Conservation (phyloP, 768 basidiomycete genomes). For the Tricholoma sp. region DNA sequence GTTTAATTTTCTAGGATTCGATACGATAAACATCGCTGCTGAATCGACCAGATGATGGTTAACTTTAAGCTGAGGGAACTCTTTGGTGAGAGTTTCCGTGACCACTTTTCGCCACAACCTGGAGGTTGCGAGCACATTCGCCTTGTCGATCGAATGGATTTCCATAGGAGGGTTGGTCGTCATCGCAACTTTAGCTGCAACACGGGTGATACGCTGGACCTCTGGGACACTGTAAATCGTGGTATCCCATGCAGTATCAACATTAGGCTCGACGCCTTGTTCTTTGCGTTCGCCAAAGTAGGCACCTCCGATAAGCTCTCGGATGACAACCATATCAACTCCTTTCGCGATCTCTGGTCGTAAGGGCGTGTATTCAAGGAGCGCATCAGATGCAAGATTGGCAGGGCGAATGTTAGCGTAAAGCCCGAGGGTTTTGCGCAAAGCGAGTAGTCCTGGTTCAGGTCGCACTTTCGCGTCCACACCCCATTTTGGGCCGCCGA, state of each 20-base stretch:
- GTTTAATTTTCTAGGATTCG: conserved; percentile 87
- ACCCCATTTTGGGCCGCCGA: conserved; percentile 99
- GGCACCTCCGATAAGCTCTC: conserved; percentile 93
- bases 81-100: conserved; percentile 72
- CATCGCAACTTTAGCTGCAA: conserved; percentile 90
- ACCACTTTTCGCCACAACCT: conserved; percentile 94
- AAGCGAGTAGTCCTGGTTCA: conserved; percentile 81
- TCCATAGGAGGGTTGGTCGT: conserved; percentile 77
- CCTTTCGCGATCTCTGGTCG: conserved; percentile 78
- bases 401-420: conserved; percentile 99
- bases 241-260: conserved; percentile 81
- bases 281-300: conserved; percentile 96
- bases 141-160: conserved; percentile 96
- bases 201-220: conserved; percentile 91
- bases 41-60: conserved; percentile 95
- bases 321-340: conserved; percentile 88
- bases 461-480: conserved; percentile 85
- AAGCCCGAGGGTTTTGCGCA: conserved; percentile 90
- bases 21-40: conserved; percentile 92
- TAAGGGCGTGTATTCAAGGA: conserved; percentile 85
- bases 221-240: conserved; percentile 91
- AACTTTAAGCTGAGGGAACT: conserved; percentile 84
- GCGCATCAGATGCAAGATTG: conserved; percentile 88
- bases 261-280: conserved; percentile 59
- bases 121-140: conserved; percentile 94